A percentile compares a stretch with the other conserved stretches of the same genome.
Conservation (phyloP, 192 early-diverging fungal species). For the Rhizophlyctis rosea region DNA sequence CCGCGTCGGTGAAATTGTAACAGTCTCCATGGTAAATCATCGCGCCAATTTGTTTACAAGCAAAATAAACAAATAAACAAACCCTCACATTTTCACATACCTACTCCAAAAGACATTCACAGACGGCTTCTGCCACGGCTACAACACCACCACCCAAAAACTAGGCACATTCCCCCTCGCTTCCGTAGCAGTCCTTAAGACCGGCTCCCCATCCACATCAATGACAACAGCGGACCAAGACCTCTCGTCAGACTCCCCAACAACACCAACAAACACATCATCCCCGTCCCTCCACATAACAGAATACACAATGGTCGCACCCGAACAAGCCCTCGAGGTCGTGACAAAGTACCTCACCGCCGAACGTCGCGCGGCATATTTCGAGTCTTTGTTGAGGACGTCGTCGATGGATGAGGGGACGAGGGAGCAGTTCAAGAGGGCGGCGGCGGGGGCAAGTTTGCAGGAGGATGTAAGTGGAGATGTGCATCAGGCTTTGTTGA, state of each 20-base stretch:
- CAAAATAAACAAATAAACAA: too few relatives aligned
- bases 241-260: conserved; percentile 38
- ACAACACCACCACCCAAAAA: conserved; percentile 12
- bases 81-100: too few relatives aligned
- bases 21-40: conserved; percentile 9
- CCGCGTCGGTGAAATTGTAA: conserved; percentile 9
- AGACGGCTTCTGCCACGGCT: conserved; percentile 15
- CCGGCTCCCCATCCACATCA: background rate
- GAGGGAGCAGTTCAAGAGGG: background rate
- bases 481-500: background rate
- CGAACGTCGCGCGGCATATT: conserved; percentile 15
- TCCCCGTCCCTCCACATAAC: background rate
- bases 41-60: too few relatives aligned
- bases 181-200: conserved; percentile 1
- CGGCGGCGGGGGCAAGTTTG: background rate
- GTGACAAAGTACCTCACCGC: conserved; percentile 9
- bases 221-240: background rate
- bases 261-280: conserved; percentile 31
- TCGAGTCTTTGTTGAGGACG: background rate
- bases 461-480: background rate
- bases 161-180: conserved; percentile 11
- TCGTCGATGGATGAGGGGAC: background rate
- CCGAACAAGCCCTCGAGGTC: conserved; percentile 17
- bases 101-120: conserved; percentile 20
- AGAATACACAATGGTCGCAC: conserved; percentile 13